Base-by-base conservation (phyloP, 148 eudicot genomes). In the Oxyria digyna region DNA sequence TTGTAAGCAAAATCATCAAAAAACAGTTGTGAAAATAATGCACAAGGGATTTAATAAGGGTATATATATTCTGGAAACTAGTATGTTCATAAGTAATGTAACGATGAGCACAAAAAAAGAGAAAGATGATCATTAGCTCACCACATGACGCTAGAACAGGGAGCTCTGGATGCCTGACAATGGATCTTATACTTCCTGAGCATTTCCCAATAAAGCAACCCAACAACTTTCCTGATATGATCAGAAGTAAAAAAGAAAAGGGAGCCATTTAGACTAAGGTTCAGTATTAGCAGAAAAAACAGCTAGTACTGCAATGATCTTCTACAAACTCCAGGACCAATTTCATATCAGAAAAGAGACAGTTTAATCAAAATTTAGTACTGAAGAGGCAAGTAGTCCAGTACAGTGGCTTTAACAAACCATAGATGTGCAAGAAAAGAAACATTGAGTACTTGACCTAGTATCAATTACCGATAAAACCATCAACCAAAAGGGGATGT, bases 61-160 rank as follows among this genome's bases (percentile, higher is more conserved):
- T 32, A 64, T 7, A 27, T n/a, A n/a, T 29, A 57, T 63, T 4
- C 29, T 52, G 59, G 23, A 31, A 64, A 37, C 13, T 20, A 24
- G 27, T 8, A 21, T 10, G 10, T 23, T 4, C 42, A 41, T 9
- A 35, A 2, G 46, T 65, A 66, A 9, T 20, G 43, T 4, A 66
- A 38, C 24, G 14, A 8, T 35, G 29, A 35, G 42, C 42, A 63
- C 5, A 21, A 32, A 18, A 37, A 38, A 68, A 37, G 29, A 68
- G 29, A 40, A 49, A 26, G 17, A 18, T 66, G 42, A 45, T 38
- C 1, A 62, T 11, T 15, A 13, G 74, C 89, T 76, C 72, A 94
- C 99, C 99, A 77, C 97, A 94, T 49, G 99, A 91, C 54, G 99
- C 99, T 82, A 94, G 79, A 54, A 94, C 81, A 68, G 99, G 88